Base-by-base conservation (phyloP, 768 basidiomycete genomes). In the Sistotremastrum suecicum region DNA sequence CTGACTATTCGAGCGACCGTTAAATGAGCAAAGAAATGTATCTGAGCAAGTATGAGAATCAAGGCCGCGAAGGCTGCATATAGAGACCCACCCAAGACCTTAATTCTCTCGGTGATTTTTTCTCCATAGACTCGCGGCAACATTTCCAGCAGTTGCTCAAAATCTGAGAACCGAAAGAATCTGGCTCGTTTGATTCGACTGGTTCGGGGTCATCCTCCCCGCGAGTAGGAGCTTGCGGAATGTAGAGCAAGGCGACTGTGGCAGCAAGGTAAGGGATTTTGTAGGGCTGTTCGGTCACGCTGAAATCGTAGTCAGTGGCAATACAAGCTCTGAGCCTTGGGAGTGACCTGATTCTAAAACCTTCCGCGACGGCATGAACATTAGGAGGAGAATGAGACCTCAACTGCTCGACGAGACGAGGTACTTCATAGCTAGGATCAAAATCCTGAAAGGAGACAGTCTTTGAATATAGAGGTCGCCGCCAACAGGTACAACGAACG, bases 201-300 rank as follows among this genome's bases (percentile, higher is more conserved):
- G 62, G 54, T 31, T 63, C 56, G 5, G 60, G 52, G 32, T 61
- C 62, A 3, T 59, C 56, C 38, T 63, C 59, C 3, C 62, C 65
- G 9, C 51, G 48, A 4, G 62, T 59, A 35, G 61, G 67, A 54
- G 76, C 72, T 53, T 77, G 72, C 36, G 56, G 57, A 20, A 49
- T 48, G 7, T 52, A 57, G 39, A 97, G 66, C 36, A 78, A 63
- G 20, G 80, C 72, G 41, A 95, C 69, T 11, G 97, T 64, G 7
- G 85, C 76, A 8, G 87, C 87, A 62, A 90, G 91, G 58, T 79
- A 84, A 0, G 89, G 83, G 34, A 87, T 83, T 68, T 98, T 99
- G 69, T 78, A 91, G 0, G 92, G 91, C 54, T 95, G 84, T 63
- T 97, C 88, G 1, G 83, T 88, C 44, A 88, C 77, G 42, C 87